A percentile compares a stretch with the other conserved stretches of the same genome.
Conservation (phyloP, 1,284 basidiomycete genomes). For the Leccinum angustisporum region DNA sequence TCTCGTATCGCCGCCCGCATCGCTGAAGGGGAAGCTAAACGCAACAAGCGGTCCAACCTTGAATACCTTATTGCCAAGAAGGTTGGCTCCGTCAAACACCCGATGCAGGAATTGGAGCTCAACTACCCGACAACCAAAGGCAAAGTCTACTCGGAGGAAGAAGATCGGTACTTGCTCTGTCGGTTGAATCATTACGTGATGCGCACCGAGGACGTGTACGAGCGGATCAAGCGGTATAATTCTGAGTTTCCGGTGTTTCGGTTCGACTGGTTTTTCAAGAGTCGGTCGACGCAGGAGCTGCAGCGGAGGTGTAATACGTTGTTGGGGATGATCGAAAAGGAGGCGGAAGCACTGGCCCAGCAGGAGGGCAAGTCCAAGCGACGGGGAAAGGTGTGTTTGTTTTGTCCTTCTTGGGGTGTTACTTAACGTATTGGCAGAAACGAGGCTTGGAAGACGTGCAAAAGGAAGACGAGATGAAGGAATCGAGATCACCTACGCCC, state of each 20-base stretch:
- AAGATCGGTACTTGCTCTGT: constrained; percentile 94
- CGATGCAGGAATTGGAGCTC: constrained; percentile 94
- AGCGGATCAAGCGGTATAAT: constrained; percentile 95
- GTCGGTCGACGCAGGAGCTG: constrained; percentile 88
- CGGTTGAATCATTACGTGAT: constrained; percentile 92
- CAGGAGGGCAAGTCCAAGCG: constrained; percentile 65
- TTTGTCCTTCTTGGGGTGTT: background rate
- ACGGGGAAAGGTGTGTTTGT: constrained; percentile 59
- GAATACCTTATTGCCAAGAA: constrained; percentile 78
- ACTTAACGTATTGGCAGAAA: constrained; percentile 44
- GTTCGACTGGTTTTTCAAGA: constrained; percentile 99
- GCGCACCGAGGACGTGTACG: constrained; percentile 90
- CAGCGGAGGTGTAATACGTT: constrained; percentile 89
- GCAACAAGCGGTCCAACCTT: constrained; percentile 83
- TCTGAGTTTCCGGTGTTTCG: constrained; percentile 95
- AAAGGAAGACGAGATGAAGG: constrained; percentile 54
- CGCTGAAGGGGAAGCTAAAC: constrained; percentile 81
- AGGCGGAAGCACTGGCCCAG: constrained; percentile 64
- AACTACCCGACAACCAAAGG: constrained; percentile 95
- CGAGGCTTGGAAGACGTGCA: constrained; percentile 65
- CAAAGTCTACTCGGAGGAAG: constrained; percentile 95
- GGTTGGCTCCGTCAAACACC: constrained; percentile 78
- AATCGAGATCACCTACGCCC: constrained; percentile 56
- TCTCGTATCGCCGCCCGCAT: constrained; percentile 83
- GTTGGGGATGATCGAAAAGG: constrained; percentile 90